A percentile compares a stretch with the other conserved stretches of the same genome.
phyloP scores from a whole-genome alignment of 352 stramenopile species.

The Globisporangium iwayamae region DNA sequence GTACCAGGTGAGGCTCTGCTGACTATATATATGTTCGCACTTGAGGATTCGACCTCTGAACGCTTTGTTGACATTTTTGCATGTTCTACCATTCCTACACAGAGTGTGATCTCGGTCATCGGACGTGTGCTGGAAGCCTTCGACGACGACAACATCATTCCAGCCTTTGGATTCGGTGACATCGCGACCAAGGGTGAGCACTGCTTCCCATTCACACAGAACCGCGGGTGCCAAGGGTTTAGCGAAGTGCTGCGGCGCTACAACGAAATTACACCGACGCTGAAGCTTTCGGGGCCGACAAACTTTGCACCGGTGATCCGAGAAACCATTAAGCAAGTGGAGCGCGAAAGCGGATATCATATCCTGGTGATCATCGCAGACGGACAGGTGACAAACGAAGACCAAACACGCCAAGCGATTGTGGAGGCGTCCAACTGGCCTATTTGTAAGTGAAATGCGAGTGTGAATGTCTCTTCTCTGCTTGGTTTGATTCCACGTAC shows the following conservation, averaged over 20 bases:
- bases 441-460: slow-evolving; percentile 38
- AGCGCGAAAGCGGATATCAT: slow-evolving; percentile 54
- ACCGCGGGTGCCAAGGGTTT: slow-evolving; percentile 50
- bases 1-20: slow-evolving; percentile 46
- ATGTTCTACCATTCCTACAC: background rate
- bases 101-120: slow-evolving; percentile 79
- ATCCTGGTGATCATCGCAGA: slow-evolving; percentile 78
- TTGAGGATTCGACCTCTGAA: background rate
- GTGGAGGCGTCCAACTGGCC: slow-evolving; percentile 60
- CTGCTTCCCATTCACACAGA: slow-evolving; percentile 45
- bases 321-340: slow-evolving; percentile 44
- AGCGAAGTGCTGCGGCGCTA: slow-evolving; percentile 55
- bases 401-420: slow-evolving; percentile 55
- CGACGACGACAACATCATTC: slow-evolving; percentile 80
- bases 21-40: background rate
- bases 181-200: slow-evolving; percentile 34
- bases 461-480: no score
- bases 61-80: background rate
- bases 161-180: slow-evolving; percentile 67
- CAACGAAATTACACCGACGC: slow-evolving; percentile 47
- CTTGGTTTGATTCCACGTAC: background rate
- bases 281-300: slow-evolving; percentile 54
- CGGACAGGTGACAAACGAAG: slow-evolving; percentile 56
- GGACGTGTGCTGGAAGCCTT: slow-evolving; percentile 66
- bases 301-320: slow-evolving; percentile 71